phyloP scores from a whole-genome alignment of 2,329 filamentous ascomycete species.

The Pyrenochaeta sp. region DNA sequence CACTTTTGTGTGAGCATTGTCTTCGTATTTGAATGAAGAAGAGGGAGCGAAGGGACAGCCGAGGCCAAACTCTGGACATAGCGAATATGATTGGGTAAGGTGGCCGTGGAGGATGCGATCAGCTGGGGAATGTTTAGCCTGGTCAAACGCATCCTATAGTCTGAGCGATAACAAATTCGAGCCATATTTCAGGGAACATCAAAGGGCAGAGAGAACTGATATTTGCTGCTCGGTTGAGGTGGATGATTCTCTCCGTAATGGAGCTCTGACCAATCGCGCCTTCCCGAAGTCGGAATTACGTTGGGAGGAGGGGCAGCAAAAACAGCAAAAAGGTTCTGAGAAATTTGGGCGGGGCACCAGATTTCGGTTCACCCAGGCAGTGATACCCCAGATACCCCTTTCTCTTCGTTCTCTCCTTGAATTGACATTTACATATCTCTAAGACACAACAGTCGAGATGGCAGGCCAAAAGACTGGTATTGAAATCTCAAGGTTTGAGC shows the following conservation, averaged over 20 bases:
- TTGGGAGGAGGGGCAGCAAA: conserved; percentile 16
- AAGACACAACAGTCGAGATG: conserved; percentile 35
- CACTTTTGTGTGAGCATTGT: background rate
- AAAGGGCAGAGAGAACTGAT: background rate
- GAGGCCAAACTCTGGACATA: conserved; percentile 7
- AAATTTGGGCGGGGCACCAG: conserved; percentile 14
- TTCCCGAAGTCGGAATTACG: background rate
- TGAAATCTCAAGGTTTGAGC: background rate
- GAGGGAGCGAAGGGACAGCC: conserved; percentile 6
- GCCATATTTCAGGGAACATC: background rate
- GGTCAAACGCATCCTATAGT: background rate
- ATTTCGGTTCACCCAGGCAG: conserved; percentile 21
- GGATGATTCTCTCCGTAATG: background rate
- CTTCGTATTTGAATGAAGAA: background rate
- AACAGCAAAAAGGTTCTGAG: background rate
- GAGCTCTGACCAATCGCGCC: conserved; percentile 17
- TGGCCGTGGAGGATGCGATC: background rate
- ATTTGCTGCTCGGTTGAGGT: background rate
- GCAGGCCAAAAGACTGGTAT: conserved; percentile 49
- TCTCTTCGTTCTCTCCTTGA: conserved; percentile 16
- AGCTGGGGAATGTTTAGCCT: background rate
- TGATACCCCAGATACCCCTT: conserved; percentile 29
- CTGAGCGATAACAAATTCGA: background rate
- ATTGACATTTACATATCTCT: conserved; percentile 19
- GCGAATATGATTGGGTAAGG: conserved; percentile 12